Base-by-base conservation (phyloP, 257 asterid genomes). In the Penstemon eatonii region DNA sequence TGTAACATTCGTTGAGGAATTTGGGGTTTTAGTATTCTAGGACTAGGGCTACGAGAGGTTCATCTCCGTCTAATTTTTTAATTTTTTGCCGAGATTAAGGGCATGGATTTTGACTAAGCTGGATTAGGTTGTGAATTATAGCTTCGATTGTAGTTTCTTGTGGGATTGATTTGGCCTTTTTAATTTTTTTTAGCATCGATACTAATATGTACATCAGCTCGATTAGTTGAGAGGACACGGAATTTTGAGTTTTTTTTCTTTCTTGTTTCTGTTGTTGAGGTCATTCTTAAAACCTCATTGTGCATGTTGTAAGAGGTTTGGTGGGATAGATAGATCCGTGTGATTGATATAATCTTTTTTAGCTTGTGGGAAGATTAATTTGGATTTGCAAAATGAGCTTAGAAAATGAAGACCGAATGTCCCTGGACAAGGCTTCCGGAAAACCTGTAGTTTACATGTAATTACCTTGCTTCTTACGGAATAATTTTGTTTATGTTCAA, bases 351-450 rank as follows among this genome's bases (percentile, higher is more conserved):
- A 18, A 15, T 7, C 54, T n/a, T 1, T 25, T 25, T 25, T 25
- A 25, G 33, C 33, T 25, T 25, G 33, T 25, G 33, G 11, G 19
- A 5, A 60, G 19, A 5, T 61, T 39, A 5, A 25, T 25, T 44
- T 46, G 63, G 58, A 60, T 47, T 73, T 65, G 78, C 77, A 83
- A 74, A 81, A 92, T 92, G 98, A 92, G 87, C 82, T 78, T 70
- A 68, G 86, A 80, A 11, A 82, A 72, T 68, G 96, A 81, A 73
- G 95, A 81, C 75, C 66, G 73, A 25, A 68, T 73, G 82, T 73
- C 82, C 60, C 69, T 52, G 33, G 76, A 75, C 41, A 39, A 69
- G 63, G 80, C 64, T 62, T 56, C 76, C 39, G 89, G 69, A 66
- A 66, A 71, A 15, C 59, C 59, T 52, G 33, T 65, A 36, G 79